phyloP scores from a whole-genome alignment of 163 green algal species.

The Scenedesmus sp. region DNA sequence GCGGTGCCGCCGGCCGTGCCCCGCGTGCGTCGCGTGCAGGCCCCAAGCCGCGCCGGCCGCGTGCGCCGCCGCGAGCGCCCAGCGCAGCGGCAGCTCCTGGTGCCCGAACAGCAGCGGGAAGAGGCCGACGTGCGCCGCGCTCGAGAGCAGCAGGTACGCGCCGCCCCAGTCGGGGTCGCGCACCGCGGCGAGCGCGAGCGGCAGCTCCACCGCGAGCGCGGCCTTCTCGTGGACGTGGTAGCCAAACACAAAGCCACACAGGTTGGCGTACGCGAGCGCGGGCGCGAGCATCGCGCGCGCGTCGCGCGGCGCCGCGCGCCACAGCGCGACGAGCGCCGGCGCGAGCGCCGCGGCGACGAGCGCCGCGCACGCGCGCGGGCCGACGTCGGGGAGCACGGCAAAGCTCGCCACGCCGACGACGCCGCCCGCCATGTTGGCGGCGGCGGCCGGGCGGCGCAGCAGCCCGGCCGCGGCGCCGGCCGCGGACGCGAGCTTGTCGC shows the following conservation, averaged over 20 bases:
- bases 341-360: constrained; percentile 63
- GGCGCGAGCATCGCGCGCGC: constrained; percentile 46
- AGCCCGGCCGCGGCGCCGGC: background rate
- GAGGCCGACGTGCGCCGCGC: constrained; percentile 76
- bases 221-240: constrained; percentile 99
- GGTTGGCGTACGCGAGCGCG: constrained; percentile 69
- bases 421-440: constrained; percentile 59
- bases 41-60: constrained; percentile 36
- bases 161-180: constrained; percentile 22
- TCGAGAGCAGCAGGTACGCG: constrained; percentile 71
- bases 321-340: constrained; percentile 67
- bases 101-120: constrained; percentile 87
- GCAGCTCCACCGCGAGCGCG: constrained; percentile 73
- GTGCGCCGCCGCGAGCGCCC: constrained; percentile 67
- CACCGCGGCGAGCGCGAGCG: constrained; percentile 56
- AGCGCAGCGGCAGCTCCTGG: constrained; percentile 21
- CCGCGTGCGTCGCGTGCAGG: constrained; percentile 17
- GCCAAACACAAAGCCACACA: constrained; percentile 94
- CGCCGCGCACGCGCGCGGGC: constrained; percentile 7
- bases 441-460: background rate
- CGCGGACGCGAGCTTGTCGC: constrained; percentile 79
- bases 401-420: constrained; percentile 79
- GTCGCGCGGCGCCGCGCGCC: constrained; percentile 48
- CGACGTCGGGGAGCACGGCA: constrained; percentile 75
- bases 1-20: no score